Evolutionary conservation across 495 filamentous ascomycete species (phyloP), one percentile per base, ranked within the genome.

Genomic region (Penicillium verhagenii): DNA sequence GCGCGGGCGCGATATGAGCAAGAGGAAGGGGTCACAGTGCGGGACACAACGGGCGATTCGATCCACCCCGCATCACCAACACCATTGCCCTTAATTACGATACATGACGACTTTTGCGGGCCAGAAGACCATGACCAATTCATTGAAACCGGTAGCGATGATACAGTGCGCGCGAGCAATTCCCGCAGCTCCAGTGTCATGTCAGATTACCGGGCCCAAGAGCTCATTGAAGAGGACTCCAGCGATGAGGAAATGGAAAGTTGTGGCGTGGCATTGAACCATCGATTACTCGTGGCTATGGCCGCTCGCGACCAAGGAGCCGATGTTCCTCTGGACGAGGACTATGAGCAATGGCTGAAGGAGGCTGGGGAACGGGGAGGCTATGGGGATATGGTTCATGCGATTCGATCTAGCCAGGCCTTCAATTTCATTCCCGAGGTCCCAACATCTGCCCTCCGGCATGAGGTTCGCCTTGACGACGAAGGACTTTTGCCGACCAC

Each of bases 341-440:
- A 88, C 54, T 93, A 85, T 85, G 90, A 94, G 68, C 88, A 90
- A 69, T 94, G 88, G 86, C 68, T 94, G 31, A 92, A 92, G 67
- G 88, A 91, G 60, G 85, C 85, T 42, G 82, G 86, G 28, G 90
- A 93, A 56, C 70, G 80, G 26, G 80, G 79, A 56, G 67, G 66
- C 37, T 77, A 75, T 56, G 58, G 63, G 7, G 72, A 75, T 43
- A 67, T 78, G 58, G 47, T 78, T 19, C 67, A 71, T 54, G 73
- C 71, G 9, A 76, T 78, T 50, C 71, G 75, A 24, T 55, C 63
- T 16, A 66, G 66, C 39, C 73, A 75, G 45, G 69, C 71, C 28
- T 61, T 76, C 61, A 60, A 59, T 29, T 63, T 66, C 33, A 35
- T 66, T 19, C 60, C 68, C 23, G 70, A 70, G 48, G 50, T 58